Base-by-base conservation (phyloP, 2,329 filamentous ascomycete genomes). In the Xylaria sp. region DNA sequence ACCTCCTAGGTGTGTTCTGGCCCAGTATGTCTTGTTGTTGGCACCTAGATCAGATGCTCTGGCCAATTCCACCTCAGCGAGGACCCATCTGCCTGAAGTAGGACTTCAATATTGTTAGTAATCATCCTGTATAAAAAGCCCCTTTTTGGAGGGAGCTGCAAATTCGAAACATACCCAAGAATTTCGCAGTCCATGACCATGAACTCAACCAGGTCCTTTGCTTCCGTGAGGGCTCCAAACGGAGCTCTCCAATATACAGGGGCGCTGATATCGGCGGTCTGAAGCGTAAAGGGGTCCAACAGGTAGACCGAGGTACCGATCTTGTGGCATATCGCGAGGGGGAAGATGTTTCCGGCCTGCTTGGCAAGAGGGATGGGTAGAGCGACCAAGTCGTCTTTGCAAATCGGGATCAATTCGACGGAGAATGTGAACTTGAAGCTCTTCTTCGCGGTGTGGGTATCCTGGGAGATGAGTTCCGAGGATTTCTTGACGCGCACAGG, bases 361-460 rank as follows among this genome's bases (percentile, higher is more conserved):
- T 92, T 94, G 11, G 94, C 94, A 60, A 97, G 79, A 67, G 91
- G 92, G 64, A 96, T 86, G 0, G 94, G 94, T 42, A 99, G 79
- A 1, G 91, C 92, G n/a, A 99, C 91, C 34, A 99, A 80, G 72
- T 99, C 94, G 69, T 99, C 94, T 75, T 97, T 96, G 80, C 94
- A 97, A 54, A 99, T 92, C 1, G 94, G 94, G 30, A 97, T 88
- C 53, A 99, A 76, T 72, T 97, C 91, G 57, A 89, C 86, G 0
- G 92, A 95, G 76, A 86, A 97, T 51, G 90, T 88, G 77, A 97
- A 97, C 74, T 99, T 99, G 83, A 93, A 97, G 39, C 88, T 92
- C 75, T 91, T 94, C 61, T 87, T 89, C 13, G 89, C 90, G 0
- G 92, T 97, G 76, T 99, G 94, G 10, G 88, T 84, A 74, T 99